Conservation (phyloP, 805 yeast species). For the Kodamaea sagamina region DNA sequence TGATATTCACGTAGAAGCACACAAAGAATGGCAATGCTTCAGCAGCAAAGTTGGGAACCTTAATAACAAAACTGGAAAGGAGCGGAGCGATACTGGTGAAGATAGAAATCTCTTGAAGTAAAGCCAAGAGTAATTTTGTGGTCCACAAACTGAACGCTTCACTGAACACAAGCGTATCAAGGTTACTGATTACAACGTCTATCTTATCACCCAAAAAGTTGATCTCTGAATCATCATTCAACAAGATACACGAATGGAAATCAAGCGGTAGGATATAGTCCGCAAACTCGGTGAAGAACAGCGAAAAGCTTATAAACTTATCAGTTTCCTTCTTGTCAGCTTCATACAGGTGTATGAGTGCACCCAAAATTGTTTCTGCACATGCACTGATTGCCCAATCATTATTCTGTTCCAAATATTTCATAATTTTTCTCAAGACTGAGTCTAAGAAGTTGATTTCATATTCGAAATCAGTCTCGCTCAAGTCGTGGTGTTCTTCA, state of each 20-base stretch:
- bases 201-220: slow-evolving; percentile 17
- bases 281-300: slow-evolving; percentile 3
- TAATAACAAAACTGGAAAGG: slow-evolving; percentile 32
- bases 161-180: slow-evolving; percentile 13
- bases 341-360: slow-evolving; percentile 32
- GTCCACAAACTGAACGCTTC: slow-evolving; percentile 30
- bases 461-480: slow-evolving; percentile 18
- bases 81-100: slow-evolving; percentile 33
- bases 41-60: slow-evolving; percentile 24
- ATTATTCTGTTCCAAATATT: slow-evolving; percentile 17
- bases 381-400: slow-evolving; percentile 25
- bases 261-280: slow-evolving; percentile 34
- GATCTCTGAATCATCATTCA: slow-evolving; percentile 26
- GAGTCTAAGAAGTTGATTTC: slow-evolving; percentile 26
- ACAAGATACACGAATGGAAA: slow-evolving; percentile 34
- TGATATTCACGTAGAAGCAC: slow-evolving; percentile 23
- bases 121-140: slow-evolving; percentile 29
- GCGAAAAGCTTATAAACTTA: slow-evolving; percentile 24
- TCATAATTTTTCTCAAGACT: slow-evolving; percentile 27
- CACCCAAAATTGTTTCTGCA: slow-evolving; percentile 45
- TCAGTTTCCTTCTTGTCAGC: slow-evolving; percentile 18
- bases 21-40: slow-evolving; percentile 30
- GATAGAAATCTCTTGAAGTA: slow-evolving; percentile 33
- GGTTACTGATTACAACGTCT: slow-evolving; percentile 15
- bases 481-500: slow-evolving; percentile 13